Percentiles rank a stretch among this genome's conserved stretches.
These are phyloP conservation scores for Capronia coronata DNA, from an alignment of 2,329 filamentous ascomycete species.

Conservation along the genomic window DNA sequence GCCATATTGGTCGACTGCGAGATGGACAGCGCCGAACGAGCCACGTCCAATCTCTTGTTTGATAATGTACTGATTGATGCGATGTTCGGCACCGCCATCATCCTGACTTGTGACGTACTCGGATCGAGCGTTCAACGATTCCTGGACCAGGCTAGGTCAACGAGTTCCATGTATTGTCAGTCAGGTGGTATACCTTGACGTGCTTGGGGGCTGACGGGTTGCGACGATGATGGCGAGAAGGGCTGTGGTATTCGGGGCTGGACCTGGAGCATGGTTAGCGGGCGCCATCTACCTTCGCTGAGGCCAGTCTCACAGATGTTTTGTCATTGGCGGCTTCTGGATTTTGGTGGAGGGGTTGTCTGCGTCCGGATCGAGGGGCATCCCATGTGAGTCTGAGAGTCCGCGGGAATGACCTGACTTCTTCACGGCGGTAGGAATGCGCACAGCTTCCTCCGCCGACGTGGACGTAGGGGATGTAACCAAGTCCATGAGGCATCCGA, in stretches of 20 bases:
- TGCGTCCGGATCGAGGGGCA: constrained; percentile 38
- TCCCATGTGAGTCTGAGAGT: constrained; percentile 40
- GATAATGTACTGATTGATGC: constrained; percentile 92
- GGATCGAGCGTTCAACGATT: constrained; percentile 84
- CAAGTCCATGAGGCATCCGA: constrained; percentile 27
- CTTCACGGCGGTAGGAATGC: constrained; percentile 17
- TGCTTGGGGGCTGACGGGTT: constrained; percentile 54
- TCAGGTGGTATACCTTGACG: constrained; percentile 50
- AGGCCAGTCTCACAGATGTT: constrained; percentile 42
- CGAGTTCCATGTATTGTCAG: not conserved
- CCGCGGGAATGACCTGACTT: constrained; percentile 35
- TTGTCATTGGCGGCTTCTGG: constrained; percentile 32
- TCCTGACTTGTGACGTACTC: constrained; percentile 79
- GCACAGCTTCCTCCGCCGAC: constrained; percentile 19
- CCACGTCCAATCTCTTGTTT: constrained; percentile 93
- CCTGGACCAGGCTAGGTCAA: constrained; percentile 45
- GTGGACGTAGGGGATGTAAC: constrained; percentile 27
- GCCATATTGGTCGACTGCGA: constrained; percentile 83
- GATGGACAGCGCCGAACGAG: constrained; percentile 88
- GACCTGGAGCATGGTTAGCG: constrained; percentile 40
- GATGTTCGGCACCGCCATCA: constrained; percentile 73
- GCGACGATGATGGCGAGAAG: constrained; percentile 59
- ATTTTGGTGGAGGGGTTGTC: constrained; percentile 8
- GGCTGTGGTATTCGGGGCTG: constrained; percentile 53
- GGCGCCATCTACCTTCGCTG: not conserved